Evolutionary conservation across 1,139 yeast species (phyloP), one percentile per base, ranked within the genome.

Genomic region (Pichia sp.): DNA sequence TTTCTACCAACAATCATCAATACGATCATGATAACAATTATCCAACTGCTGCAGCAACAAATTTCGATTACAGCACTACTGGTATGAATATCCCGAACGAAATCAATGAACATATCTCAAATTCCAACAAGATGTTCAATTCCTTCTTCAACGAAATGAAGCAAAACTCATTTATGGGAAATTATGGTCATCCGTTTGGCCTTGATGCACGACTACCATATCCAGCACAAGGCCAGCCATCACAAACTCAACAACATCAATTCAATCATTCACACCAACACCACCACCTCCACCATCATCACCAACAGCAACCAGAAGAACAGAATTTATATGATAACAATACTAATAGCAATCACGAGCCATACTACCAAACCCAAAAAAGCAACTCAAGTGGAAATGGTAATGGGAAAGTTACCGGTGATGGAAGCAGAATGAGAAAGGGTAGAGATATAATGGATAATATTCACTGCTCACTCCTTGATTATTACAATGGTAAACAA

Each of bases 401-500:
- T n/a, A n/a, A n/a, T n/a, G n/a, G n/a, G n/a, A n/a, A n/a, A n/a
- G 11, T 13, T 17, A 15, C n/a, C n/a, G n/a, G n/a, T n/a, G n/a
- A n/a, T n/a, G n/a, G n/a, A n/a, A n/a, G n/a, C 13, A 36, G 21
- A 15, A 21, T 41, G 24, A 41, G 44, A n/a, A 63, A 59, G 30
- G 74, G 74, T 8, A 63, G 62, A 16, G 67, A 69, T 40, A 73
- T 74, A 35, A 60, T 56, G 33, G 77, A 74, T 49, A 60, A 60
- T 12, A 54, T 71, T 37, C 53, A 55, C 20, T 72, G 73, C 30
- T 48, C 70, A 0, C 51, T 73, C 37, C 60, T 59, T 5, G 77
- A 73, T 29, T 56, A 72, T 44, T 74, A 68, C 48, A 55, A 49
- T 27, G 79, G 79, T 2, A 70, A 68, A 42, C 56, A 58, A 2